A percentile compares a stretch with the other conserved stretches of the same genome.
phyloP scores from a whole-genome alignment of 106 monocot genomes.

The Allium sativum region DNA sequence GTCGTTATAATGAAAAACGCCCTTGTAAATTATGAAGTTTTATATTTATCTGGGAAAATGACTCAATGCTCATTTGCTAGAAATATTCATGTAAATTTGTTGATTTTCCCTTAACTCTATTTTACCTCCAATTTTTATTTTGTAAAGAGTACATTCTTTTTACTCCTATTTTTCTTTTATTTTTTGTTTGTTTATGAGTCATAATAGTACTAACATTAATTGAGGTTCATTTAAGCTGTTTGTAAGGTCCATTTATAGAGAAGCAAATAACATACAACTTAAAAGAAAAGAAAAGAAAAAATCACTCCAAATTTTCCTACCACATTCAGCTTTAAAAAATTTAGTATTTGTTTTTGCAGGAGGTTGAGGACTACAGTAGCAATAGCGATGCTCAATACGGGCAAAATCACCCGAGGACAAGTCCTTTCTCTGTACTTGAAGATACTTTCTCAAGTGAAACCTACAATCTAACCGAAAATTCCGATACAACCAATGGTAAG shows the following conservation, averaged over 20 bases:
- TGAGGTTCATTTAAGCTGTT: neutral
- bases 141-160: too few relatives aligned
- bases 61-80: too few relatives aligned
- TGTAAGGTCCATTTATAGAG: neutral
- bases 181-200: neutral
- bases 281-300: neutral
- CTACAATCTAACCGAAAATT: slow-evolving; percentile 43
- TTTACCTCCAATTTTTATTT: too few relatives aligned
- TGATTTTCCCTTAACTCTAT: too few relatives aligned
- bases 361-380: slow-evolving; percentile 24
- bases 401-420: slow-evolving; percentile 25
- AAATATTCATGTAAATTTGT: too few relatives aligned
- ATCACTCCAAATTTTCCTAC: neutral
- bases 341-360: slow-evolving; percentile 11
- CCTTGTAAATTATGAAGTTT: neutral
- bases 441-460: slow-evolving; percentile 47
- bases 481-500: slow-evolving; percentile 25
- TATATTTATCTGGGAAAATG: too few relatives aligned
- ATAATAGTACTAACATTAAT: neutral
- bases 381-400: slow-evolving; percentile 25
- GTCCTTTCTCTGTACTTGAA: slow-evolving; percentile 59
- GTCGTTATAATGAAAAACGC: neutral
- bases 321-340: too few relatives aligned
- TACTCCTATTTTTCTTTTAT: neutral
- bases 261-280: neutral